Percentiles rank a stretch among this genome's conserved stretches.
These are phyloP conservation scores for Colletotrichum sp. DNA, from an alignment of 2,329 filamentous ascomycete genomes.

Conservation along the genomic window DNA sequence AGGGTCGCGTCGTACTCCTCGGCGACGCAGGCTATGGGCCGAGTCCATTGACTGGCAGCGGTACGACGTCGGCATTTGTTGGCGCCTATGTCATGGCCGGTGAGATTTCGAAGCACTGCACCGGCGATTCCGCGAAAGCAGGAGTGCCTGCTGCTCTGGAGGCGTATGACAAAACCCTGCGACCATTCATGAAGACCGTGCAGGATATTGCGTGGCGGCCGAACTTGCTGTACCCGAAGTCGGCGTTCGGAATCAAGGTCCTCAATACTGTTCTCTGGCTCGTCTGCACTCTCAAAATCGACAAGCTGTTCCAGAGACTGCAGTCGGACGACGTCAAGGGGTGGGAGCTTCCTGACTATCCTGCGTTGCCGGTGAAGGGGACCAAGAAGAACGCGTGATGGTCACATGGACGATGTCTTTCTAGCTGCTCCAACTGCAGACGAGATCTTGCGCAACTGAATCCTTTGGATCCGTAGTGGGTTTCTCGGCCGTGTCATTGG, in stretches of 20 bases:
- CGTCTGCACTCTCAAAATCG: not conserved
- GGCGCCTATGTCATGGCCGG: slow-evolving; percentile 64
- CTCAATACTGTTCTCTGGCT: slow-evolving; percentile 5
- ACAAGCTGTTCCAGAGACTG: slow-evolving; percentile 8
- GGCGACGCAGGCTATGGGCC: slow-evolving; percentile 62
- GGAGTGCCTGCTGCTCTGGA: slow-evolving; percentile 37
- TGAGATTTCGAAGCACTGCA: slow-evolving; percentile 43
- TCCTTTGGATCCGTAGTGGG: not conserved
- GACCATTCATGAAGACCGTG: slow-evolving; percentile 47
- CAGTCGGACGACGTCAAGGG: slow-evolving; percentile 10
- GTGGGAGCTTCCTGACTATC: slow-evolving; percentile 11
- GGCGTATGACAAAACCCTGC: slow-evolving; percentile 48
- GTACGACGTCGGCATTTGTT: slow-evolving; percentile 52
- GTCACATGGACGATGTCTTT: not conserved
- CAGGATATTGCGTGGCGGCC: slow-evolving; percentile 33
- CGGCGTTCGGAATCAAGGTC: not conserved
- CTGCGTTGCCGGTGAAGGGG: not conserved
- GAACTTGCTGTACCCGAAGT: slow-evolving; percentile 7
- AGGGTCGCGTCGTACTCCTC: slow-evolving; percentile 52
- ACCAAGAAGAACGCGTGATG: not conserved
- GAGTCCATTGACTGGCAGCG: slow-evolving; percentile 52
- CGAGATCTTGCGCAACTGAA: not conserved
- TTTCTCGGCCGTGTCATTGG: not conserved
- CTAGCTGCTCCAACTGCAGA: not conserved
- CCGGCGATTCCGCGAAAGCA: not conserved